Conservation (phyloP, 805 yeast species). For the Schizosaccharomyces octosporus region DNA sequence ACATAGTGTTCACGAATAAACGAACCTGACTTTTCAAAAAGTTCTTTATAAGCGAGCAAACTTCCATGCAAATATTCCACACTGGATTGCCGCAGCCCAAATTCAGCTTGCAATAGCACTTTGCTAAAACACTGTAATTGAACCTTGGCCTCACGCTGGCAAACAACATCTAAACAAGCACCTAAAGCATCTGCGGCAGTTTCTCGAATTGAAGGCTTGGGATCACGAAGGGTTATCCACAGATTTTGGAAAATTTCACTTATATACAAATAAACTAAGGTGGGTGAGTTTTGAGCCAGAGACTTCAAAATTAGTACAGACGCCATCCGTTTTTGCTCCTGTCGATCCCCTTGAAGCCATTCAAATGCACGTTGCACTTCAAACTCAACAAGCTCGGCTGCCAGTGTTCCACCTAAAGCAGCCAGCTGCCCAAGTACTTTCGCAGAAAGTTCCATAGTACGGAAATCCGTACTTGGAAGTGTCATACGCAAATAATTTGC, state of each 20-base stretch:
- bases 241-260: slow-evolving; percentile 56
- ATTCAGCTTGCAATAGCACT: slow-evolving; percentile 41
- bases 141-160: slow-evolving; percentile 47
- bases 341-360: slow-evolving; percentile 67
- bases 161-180: slow-evolving; percentile 52
- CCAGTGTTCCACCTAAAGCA: slow-evolving; percentile 63
- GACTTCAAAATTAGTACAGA: slow-evolving; percentile 39
- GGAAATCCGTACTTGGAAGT: slow-evolving; percentile 57
- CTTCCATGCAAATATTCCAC: slow-evolving; percentile 73
- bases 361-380: slow-evolving; percentile 78
- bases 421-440: slow-evolving; percentile 71
- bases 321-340: slow-evolving; percentile 10
- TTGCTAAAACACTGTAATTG: slow-evolving; percentile 54
- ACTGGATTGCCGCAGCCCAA: slow-evolving; percentile 23
- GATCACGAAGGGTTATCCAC: slow-evolving; percentile 70
- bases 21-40: slow-evolving; percentile 48
- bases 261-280: slow-evolving; percentile 52
- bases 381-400: slow-evolving; percentile 78
- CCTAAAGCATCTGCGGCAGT: slow-evolving; percentile 69
- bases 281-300: slow-evolving; percentile 67
- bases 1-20: slow-evolving; percentile 49
- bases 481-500: slow-evolving; percentile 70
- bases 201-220: slow-evolving; percentile 43
- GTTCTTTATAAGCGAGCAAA: slow-evolving; percentile 54
- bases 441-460: slow-evolving; percentile 70